These are phyloP conservation scores for Paramecium octaurelia DNA, from an alignment of 73 alveolate genomes.

Conservation along the genomic window DNA sequence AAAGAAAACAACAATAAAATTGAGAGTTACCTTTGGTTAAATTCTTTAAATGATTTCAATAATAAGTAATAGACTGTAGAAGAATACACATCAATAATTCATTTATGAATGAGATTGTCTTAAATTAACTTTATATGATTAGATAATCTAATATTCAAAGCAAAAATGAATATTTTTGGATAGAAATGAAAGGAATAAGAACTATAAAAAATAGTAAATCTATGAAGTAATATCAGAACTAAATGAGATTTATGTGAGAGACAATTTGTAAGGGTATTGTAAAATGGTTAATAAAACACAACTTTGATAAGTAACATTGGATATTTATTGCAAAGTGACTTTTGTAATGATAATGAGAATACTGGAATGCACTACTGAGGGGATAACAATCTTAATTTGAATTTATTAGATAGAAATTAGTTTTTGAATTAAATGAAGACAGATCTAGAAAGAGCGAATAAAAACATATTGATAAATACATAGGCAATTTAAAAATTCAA, in stretches of 20 bases:
- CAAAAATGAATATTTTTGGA: slow-evolving; percentile 15
- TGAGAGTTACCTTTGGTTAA: too few relatives aligned
- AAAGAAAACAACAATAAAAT: not conserved
- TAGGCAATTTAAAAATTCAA: slow-evolving; percentile 76
- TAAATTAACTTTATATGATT: not conserved
- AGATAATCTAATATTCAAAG: not conserved
- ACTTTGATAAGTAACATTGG: not conserved
- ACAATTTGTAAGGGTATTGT: slow-evolving; percentile 46
- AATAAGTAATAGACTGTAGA: too few relatives aligned
- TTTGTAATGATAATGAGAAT: slow-evolving; percentile 8
- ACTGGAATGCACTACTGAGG: not conserved
- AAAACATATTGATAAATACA: slow-evolving; percentile 87
- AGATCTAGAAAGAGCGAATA: slow-evolving; percentile 82
- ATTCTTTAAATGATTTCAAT: too few relatives aligned
- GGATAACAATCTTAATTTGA: slow-evolving; percentile 73
- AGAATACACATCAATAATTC: not conserved
- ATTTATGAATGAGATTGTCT: not conserved
- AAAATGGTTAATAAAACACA: not conserved
- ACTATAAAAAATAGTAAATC: not conserved
- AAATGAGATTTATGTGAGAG: too few relatives aligned
- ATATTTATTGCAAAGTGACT: not conserved
- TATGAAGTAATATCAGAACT: too few relatives aligned
- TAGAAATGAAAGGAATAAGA: slow-evolving; percentile 11
- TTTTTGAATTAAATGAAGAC: slow-evolving; percentile 71
- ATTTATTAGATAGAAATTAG: slow-evolving; percentile 67